Evolutionary conservation across 495 filamentous ascomycete species (phyloP).

Genomic region (Barbatosphaeria neglecta): DNA sequence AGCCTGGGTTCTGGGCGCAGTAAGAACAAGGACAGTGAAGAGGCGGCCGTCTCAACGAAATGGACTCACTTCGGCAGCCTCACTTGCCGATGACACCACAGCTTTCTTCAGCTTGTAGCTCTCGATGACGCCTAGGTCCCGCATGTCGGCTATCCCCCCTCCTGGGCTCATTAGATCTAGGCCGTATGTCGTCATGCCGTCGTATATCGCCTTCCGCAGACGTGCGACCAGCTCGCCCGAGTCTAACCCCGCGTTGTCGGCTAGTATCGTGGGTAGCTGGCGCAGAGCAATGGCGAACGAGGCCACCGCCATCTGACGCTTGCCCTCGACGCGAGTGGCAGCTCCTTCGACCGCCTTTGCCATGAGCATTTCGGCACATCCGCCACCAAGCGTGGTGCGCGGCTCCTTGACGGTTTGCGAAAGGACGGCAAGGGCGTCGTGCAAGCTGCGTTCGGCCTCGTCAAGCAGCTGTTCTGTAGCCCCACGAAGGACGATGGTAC

Average conservation of each 20-base stretch:
- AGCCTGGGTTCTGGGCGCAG: conserved; percentile 2
- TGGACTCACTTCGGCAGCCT: conserved; percentile 80
- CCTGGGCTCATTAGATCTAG: conserved; percentile 82
- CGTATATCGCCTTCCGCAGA: conserved; percentile 84
- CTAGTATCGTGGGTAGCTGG: conserved; percentile 91
- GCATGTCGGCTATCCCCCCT: conserved; percentile 92
- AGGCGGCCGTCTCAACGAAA: background rate
- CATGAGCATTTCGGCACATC: conserved; percentile 98
- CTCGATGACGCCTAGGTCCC: conserved; percentile 88
- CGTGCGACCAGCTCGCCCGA: conserved; percentile 87
- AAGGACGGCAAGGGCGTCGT: conserved; percentile 92
- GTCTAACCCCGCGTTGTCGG: conserved; percentile 94
- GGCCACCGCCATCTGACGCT: conserved; percentile 89
- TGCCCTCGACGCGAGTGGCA: conserved; percentile 86
- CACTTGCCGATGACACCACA: conserved; percentile 86
- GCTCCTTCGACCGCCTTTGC: conserved; percentile 93
- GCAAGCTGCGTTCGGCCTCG: conserved; percentile 89
- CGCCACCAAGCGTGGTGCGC: conserved; percentile 85
- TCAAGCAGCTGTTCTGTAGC: conserved; percentile 95
- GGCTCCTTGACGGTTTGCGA: conserved; percentile 96
- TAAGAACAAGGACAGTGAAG: conserved; percentile 1
- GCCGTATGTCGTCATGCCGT: conserved; percentile 83
- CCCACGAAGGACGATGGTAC: conserved; percentile 91
- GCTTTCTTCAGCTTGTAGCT: conserved; percentile 98
- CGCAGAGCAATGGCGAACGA: conserved; percentile 79